These are phyloP conservation scores for Hemisphaericaspora xylofermentans DNA, from an alignment of 1,139 yeast species.

Conservation along the genomic window DNA sequence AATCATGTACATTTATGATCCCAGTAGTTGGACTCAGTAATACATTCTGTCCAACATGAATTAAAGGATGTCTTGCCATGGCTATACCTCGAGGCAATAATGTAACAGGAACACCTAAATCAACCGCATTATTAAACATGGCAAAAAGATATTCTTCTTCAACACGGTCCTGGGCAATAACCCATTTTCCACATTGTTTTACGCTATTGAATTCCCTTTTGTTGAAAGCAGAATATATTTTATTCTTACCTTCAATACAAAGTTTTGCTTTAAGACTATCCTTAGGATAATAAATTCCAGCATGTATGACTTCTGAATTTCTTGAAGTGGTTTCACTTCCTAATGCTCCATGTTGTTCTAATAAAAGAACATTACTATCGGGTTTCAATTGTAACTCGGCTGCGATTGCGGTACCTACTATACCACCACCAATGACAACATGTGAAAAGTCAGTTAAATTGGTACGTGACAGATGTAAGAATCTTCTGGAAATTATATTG, in stretches of 20 bases:
- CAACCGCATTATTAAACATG: conserved; percentile 52
- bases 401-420: conserved; percentile 81
- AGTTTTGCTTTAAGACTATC: conserved; percentile 64
- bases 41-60: conserved; percentile 59
- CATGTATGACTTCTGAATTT: conserved; percentile 91
- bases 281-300: conserved; percentile 79
- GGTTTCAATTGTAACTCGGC: conserved; percentile 54
- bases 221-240: conserved; percentile 48
- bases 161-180: conserved; percentile 73
- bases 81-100: conserved; percentile 50
- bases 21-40: conserved; percentile 85
- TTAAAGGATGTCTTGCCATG: conserved; percentile 57
- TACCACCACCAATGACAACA: conserved; percentile 84
- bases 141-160: conserved; percentile 56
- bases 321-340: conserved; percentile 85
- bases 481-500: not conserved
- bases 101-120: conserved; percentile 57
- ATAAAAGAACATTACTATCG: conserved; percentile 53
- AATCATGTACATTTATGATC: conserved; percentile 77
- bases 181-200: conserved; percentile 78
- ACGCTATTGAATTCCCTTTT: conserved; percentile 46
- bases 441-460: conserved; percentile 62
- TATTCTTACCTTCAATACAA: conserved; percentile 71
- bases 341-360: conserved; percentile 63
- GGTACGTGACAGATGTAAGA: conserved; percentile 2